Evolutionary conservation across 2,329 filamentous ascomycete genomes (phyloP).

Genomic region (Trichoderma sp.): DNA sequence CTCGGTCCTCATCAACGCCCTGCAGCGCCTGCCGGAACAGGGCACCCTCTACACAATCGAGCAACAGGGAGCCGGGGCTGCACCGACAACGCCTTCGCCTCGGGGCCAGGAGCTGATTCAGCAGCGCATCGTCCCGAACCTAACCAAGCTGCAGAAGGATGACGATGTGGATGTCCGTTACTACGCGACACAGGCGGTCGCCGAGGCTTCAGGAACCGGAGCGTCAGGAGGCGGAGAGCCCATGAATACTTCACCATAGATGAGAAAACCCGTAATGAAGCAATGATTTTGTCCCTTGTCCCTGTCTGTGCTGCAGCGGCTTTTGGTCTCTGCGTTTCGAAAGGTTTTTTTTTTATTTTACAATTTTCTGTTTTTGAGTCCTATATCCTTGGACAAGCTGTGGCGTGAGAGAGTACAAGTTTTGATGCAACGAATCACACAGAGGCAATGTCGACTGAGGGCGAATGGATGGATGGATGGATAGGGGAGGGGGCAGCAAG

Average conservation of each 20-base stretch:
- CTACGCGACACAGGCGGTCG: constrained; percentile 88
- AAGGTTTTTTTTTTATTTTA: neutral
- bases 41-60: constrained; percentile 84
- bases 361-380: neutral
- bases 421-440: neutral
- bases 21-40: constrained; percentile 85
- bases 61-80: constrained; percentile 64
- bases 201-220: constrained; percentile 47
- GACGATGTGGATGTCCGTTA: constrained; percentile 97
- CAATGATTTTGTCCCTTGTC: constrained; percentile 49
- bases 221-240: constrained; percentile 48
- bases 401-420: constrained; percentile 11
- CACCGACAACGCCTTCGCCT: constrained; percentile 62
- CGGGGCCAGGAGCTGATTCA: constrained; percentile 78
- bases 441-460: neutral
- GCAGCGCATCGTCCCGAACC: constrained; percentile 79
- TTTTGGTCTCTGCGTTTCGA: neutral
- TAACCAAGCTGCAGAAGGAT: constrained; percentile 95
- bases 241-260: constrained; percentile 66
- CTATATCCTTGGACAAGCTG: neutral
- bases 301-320: neutral
- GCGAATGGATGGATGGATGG: neutral
- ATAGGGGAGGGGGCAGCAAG: neutral
- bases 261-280: constrained; percentile 48
- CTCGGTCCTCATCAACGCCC: constrained; percentile 80